phyloP scores from a whole-genome alignment of 768 basidiomycete genomes.

The Tubosaeta brunneosetosa region DNA sequence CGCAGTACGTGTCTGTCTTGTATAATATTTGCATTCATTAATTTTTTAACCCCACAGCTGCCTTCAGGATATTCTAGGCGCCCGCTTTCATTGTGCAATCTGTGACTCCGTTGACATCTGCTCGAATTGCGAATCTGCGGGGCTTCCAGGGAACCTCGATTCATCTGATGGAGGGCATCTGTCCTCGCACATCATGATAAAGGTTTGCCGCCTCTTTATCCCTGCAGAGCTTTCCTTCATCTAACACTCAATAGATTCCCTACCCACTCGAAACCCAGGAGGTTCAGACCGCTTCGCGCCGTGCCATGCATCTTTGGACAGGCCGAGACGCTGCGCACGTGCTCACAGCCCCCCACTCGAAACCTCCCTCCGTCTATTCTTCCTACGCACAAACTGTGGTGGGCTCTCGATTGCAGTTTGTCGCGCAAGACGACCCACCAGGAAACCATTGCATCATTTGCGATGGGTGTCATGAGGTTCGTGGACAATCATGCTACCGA shows the following conservation, averaged over 20 bases:
- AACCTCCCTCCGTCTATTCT: conserved; percentile 56
- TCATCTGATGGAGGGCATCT: conserved; percentile 72
- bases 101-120: conserved; percentile 85
- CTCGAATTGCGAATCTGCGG: conserved; percentile 81
- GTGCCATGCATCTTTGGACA: conserved; percentile 72
- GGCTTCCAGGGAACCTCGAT: conserved; percentile 78
- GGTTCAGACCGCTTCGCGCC: conserved; percentile 69
- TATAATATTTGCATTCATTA: neutral
- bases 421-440: conserved; percentile 26
- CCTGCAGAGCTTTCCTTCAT: neutral
- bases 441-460: conserved; percentile 60
- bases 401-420: conserved; percentile 40
- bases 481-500: conserved; percentile 14
- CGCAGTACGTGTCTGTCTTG: conserved; percentile 56
- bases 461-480: conserved; percentile 55
- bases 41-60: conserved; percentile 48
- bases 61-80: conserved; percentile 83
- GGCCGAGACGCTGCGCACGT: conserved; percentile 68
- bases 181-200: conserved; percentile 91
- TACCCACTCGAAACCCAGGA: conserved; percentile 71
- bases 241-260: conserved; percentile 58
- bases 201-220: conserved; percentile 45
- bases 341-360: conserved; percentile 43
- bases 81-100: conserved; percentile 88
- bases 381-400: conserved; percentile 67